Evolutionary conservation across 805 yeast genomes (phyloP), one percentile per base, ranked within the genome.

Genomic region (Cyberlindnera maclurae): DNA sequence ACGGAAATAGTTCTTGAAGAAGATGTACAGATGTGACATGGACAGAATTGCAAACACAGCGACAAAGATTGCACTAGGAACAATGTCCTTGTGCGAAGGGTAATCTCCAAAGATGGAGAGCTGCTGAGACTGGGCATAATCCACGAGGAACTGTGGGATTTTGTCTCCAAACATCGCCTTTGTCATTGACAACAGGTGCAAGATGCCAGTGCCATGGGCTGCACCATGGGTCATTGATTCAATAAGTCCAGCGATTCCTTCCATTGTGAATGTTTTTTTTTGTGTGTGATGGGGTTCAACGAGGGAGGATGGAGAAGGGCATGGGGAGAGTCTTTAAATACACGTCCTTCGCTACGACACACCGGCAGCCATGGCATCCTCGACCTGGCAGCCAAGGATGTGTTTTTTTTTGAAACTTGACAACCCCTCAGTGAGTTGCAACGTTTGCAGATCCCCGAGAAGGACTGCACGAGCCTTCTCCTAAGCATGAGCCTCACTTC

Each of bases 21-120:
- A 79, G 12, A 82, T 63, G 18, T 44, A 46, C 5, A 65, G 37
- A 47, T 78, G 80, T 0, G 68, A 68, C 2, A 75, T n/a, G 32
- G 64, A 49, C 27, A 82, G 48, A 4, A 80, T 42, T 12, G 62
- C 55, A 45, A 77, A 82, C 1, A 73, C 59, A 0, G 71, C 83
- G 3, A 69, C 53, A 46, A 81, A 79, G 0, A 82, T 56, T 3
- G 75, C 74, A 40, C 71, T 62, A 3, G 88, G 88, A 2, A 76
- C 85, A 11, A 66, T 54, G 57, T 82, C 90, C 12, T 50, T 55
- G 16, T 33, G 33, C 18, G 51, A 50, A 3, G 87, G 85, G 51
- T 79, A 82, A 7, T 74, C 74, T 9, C 89, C 89, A 60, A 79
- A 80, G 31, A 78, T 55, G 7, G 75, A 61, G 38, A 63, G 67